Base-by-base conservation (phyloP, 2,329 filamentous ascomycete species). In the Metarhizium humberi region DNA sequence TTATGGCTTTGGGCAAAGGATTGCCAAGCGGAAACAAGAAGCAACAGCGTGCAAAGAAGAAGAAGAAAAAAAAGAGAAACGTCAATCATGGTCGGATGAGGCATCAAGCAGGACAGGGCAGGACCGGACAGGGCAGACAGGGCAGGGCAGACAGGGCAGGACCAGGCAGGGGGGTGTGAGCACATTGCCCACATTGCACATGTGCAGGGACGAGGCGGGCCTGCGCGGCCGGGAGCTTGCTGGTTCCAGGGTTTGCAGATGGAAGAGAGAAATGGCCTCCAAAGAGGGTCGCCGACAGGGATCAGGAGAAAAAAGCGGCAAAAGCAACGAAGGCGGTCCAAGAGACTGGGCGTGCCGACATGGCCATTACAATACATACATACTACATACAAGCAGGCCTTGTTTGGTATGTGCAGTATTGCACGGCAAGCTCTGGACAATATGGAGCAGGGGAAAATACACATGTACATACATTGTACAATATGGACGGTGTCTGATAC, bases 181-280 rank as follows among this genome's bases (percentile, higher is more conserved):
- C 47, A 34, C 32, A 34, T 8, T 34, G 32, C 32, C 4, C 32
- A 25, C 25, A 25, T 25, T 11, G 10, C 2, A 34, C 32, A 34
- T 29, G 52, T 53, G 59, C 60, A 66, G 60, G 57, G 59, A 62
- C 59, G 56, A 58, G 58, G 53, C 59, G 54, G 63, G 65, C 63
- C 63, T 63, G 38, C 18, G 61, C 63, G 63, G 63, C 60, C 57
- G 63, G 64, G 64, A 63, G 54, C 57, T 61, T 64, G 62, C 63
- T 62, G 64, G 57, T 57, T 54, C 48, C 40, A 16, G 14, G 55
- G 49, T 54, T 50, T 56, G 47, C 16, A 50, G 47, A 56, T 56
- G 47, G 40, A 40, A 16, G 14, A 16, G 45, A 50, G 47, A 51
- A 46, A 34, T 50, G 55, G 49, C 30, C 40, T 51, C 51, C 54